Percentiles rank a stretch among this genome's conserved stretches.
These are phyloP conservation scores for Macaranga tanarius DNA, from an alignment of 441 rosid genomes.

Conservation along the genomic window DNA sequence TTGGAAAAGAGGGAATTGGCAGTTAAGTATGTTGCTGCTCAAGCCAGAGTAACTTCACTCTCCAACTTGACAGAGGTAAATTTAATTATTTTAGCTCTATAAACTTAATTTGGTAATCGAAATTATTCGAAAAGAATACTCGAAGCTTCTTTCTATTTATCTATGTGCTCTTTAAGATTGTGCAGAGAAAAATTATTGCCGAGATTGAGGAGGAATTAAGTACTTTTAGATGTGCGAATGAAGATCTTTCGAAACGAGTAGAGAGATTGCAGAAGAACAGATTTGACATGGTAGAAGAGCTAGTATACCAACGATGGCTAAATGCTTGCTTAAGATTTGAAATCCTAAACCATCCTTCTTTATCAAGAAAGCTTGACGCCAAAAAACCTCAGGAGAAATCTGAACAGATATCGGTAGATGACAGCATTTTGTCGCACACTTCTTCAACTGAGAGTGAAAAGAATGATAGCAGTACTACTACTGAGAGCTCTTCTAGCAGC, in stretches of 20 bases:
- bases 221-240: constrained; percentile 20
- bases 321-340: constrained; percentile 40
- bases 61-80: constrained; percentile 30
- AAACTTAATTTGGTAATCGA: neutral
- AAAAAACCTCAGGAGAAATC: constrained; percentile 14
- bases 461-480: constrained; percentile 15
- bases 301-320: constrained; percentile 46
- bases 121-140: neutral
- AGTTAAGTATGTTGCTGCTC: constrained; percentile 27
- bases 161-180: neutral
- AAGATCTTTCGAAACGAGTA: constrained; percentile 25
- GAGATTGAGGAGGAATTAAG: constrained; percentile 20
- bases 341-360: constrained; percentile 14
- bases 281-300: constrained; percentile 41
- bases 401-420: neutral
- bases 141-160: neutral
- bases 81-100: neutral
- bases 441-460: constrained; percentile 27
- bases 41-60: constrained; percentile 23
- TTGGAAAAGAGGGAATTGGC: constrained; percentile 38
- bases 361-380: constrained; percentile 6
- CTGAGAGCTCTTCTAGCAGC: constrained; percentile 30
- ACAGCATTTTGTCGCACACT: constrained; percentile 20
- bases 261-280: constrained; percentile 40
- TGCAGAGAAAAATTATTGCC: constrained; percentile 25